Conservation (phyloP, 495 filamentous ascomycete species). For the Clohesyomyces aquaticus region DNA sequence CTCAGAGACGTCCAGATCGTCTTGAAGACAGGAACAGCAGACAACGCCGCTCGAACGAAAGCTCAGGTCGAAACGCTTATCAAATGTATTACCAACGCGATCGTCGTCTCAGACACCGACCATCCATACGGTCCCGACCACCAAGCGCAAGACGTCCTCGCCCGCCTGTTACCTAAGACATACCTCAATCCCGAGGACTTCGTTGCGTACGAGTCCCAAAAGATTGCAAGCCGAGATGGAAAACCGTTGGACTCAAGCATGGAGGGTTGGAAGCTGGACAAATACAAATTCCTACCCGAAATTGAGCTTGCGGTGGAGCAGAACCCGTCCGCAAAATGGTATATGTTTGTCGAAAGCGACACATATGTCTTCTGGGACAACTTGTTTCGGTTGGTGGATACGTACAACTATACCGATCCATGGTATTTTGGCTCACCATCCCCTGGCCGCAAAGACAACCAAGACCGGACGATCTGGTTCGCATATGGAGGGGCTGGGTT, state of each 20-base stretch:
- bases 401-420: conserved; percentile 52
- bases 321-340: conserved; percentile 60
- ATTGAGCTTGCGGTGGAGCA: conserved; percentile 57
- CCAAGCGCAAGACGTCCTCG: conserved; percentile 14
- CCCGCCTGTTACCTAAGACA: conserved; percentile 5
- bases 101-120: conserved; percentile 12
- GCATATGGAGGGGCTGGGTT: conserved; percentile 61
- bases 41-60: conserved; percentile 3
- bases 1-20: conserved; percentile 6
- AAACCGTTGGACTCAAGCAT: neutral
- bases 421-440: conserved; percentile 59
- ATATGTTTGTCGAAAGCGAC: conserved; percentile 68
- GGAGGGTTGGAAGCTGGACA: conserved; percentile 61
- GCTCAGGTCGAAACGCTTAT: conserved; percentile 19
- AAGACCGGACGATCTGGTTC: conserved; percentile 43
- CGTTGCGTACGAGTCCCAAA: conserved; percentile 7
- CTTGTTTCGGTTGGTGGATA: conserved; percentile 56
- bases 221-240: neutral
- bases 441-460: neutral
- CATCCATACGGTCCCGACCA: conserved; percentile 11
- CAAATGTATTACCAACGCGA: conserved; percentile 15
- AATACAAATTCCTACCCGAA: conserved; percentile 71
- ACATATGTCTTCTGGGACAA: conserved; percentile 68
- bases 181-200: conserved; percentile 15
- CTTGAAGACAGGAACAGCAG: conserved; percentile 11